Evolutionary conservation across 352 stramenopile genomes (phyloP), one percentile per base, ranked within the genome.

Genomic region (Pythium brachiatum): DNA sequence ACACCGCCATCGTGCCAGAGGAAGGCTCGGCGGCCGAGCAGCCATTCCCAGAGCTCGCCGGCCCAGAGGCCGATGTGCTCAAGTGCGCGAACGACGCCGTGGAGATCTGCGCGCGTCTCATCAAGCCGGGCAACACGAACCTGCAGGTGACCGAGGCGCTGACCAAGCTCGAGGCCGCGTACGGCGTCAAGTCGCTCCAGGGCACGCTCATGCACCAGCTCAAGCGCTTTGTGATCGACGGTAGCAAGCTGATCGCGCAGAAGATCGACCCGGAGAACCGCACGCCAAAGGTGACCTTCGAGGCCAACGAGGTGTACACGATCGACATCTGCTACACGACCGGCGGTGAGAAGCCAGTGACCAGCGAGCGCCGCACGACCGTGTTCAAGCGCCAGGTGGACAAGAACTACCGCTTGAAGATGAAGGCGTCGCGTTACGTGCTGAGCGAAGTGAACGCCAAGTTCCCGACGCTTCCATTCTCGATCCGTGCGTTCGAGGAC

Each of bases 151-250:
- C 97, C 11, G 86, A 97, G 62, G 93, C 95, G 27, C 84, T 99
- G 8, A 90, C 90, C 39, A 95, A 96, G 64, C 90, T 99, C 4
- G 96, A 98, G 38, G 83, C 91, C 36, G 73, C 85, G 16, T 99
- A 99, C 75, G 96, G 92, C 53, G 97, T 99, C 62, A 98, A 98
- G 68, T 88, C 95, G 50, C 84, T 99, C 64, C 88, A 98, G 60
- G 98, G 97, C 34, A 98, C 98, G 60, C 81, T 99, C 59, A 99
- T 99, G 97, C 97, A 99, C 78, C 97, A 99, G 85, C 97, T 99
- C 75, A 99, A 99, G 81, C 94, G 95, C 64, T 97, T 95, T 64
- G 95, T 99, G 15, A 98, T 99, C 64, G 97, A 99, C 73, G 97
- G 96, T 59, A 98, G 98, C 72, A 99, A 99, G 79, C 73, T 97